Base-by-base conservation (phyloP, 345 rosid genomes). In the Psidium guajava region DNA sequence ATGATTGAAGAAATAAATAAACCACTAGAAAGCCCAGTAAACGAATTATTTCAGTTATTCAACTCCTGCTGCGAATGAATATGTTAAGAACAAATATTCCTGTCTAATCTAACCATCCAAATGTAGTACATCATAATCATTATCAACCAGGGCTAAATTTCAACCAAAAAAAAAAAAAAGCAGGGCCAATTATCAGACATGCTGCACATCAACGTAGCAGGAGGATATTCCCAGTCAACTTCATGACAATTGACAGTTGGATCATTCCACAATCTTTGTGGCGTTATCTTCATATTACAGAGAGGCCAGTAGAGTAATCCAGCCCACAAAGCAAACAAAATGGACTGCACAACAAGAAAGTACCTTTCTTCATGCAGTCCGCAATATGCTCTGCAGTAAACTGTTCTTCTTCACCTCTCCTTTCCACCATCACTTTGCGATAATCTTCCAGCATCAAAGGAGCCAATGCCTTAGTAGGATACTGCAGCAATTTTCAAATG, bases 371-470 rank as follows among this genome's bases (percentile, higher is more conserved):
- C 99, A 97, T 93, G 91, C 99, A 96, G 86, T 91, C 89, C 8
- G 89, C 42, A 51, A 97, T 97, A 90, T 97, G 91, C 73, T 91
- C 93, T 24, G 94, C 84, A 82, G 99, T 93, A 87, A 96, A 96
- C 80, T 91, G 91, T 89, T 96, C 98, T 69, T 95, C 98, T 89
- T 95, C 98, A 18, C 99, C 99, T 89, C 98, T 95, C 85, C 98
- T 89, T 77, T 96, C 99, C 74, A 94, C 97, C 95, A 96, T 92
- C 73, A 95, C 92, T 88, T 94, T 94, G 69, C 99, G 89, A 87
- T 93, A 96, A 83, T 97, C 99, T 93, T 97, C 97, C 91, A 96
- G 89, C 99, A 97, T 95, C 80, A 97, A 85, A 6, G 99, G 98
- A 85, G 98, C 91, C 92, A 97, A 90, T 40, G 99, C 99, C 89